A percentile compares a stretch with the other conserved stretches of the same genome.
Conservation (phyloP, 331 rosid genomes). For the Erythrophleum ivorense region DNA sequence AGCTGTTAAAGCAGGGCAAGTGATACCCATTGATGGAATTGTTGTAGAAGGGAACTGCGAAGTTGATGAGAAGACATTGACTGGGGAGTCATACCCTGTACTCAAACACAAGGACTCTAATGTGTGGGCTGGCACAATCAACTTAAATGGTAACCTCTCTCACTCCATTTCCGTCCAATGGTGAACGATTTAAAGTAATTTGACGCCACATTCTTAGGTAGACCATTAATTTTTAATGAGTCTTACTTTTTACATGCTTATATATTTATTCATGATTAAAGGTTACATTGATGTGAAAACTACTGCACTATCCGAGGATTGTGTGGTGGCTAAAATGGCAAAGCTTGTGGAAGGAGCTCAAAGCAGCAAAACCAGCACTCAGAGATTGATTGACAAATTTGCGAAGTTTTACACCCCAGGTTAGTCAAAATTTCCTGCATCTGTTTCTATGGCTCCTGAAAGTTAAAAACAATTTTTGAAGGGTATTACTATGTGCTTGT, state of each 20-base stretch:
- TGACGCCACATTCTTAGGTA: neutral
- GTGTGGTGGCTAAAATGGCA: conserved; percentile 92
- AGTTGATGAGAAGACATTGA: conserved; percentile 84
- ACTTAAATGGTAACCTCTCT: conserved; percentile 71
- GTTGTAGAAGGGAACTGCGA: conserved; percentile 82
- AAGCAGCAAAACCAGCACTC: conserved; percentile 78
- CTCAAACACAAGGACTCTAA: conserved; percentile 73
- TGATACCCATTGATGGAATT: conserved; percentile 88
- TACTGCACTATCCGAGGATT: conserved; percentile 80
- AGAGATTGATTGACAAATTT: conserved; percentile 81
- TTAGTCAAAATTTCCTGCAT: conserved; percentile 30
- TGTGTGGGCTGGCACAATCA: conserved; percentile 95
- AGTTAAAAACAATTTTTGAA: neutral
- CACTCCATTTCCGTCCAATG: neutral
- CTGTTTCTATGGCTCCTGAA: neutral
- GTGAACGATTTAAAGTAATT: neutral
- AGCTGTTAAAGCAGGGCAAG: conserved; percentile 88
- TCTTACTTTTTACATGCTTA: too few species aligned
- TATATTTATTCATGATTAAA: conserved; percentile 28
- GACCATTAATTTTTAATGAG: neutral
- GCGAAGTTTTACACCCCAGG: conserved; percentile 93
- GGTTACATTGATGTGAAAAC: conserved; percentile 89
- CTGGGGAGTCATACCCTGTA: conserved; percentile 90
- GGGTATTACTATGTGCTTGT: neutral
- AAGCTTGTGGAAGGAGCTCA: conserved; percentile 97